Conservation (phyloP, 2,329 filamentous ascomycete genomes). For the Diaporthe longicolla region DNA sequence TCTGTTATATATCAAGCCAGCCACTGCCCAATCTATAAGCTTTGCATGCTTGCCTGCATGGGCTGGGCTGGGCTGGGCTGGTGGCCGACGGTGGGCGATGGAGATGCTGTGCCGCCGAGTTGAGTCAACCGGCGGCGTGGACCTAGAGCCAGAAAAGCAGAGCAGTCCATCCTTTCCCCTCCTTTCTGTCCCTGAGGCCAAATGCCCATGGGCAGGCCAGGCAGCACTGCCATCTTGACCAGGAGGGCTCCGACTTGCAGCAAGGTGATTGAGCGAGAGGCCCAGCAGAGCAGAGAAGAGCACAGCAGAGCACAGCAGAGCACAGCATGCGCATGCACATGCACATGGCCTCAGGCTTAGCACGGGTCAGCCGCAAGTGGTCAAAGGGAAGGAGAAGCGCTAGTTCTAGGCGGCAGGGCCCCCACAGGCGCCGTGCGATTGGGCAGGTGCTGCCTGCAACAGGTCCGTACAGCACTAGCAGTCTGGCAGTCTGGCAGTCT, state of each 20-base stretch:
- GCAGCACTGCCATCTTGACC: background rate
- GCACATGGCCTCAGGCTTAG: constrained; percentile 28
- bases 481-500: background rate
- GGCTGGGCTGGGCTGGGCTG: background rate
- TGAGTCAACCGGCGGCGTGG: constrained; percentile 31
- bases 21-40: no score
- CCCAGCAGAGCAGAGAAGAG: no score
- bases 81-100: background rate
- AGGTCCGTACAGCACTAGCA: constrained; percentile 3
- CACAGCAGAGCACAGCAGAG: background rate
- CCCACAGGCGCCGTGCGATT: background rate
- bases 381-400: background rate
- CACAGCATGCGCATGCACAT: constrained; percentile 8
- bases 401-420: constrained; percentile 1
- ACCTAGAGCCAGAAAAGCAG: background rate
- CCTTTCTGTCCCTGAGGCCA: constrained; percentile 3
- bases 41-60: no score
- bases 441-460: constrained; percentile 10
- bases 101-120: constrained; percentile 23
- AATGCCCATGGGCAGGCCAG: background rate
- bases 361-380: constrained; percentile 18
- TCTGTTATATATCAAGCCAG: no score
- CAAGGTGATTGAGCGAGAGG: background rate
- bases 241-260: background rate
- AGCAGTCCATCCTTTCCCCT: background rate